phyloP scores from a whole-genome alignment of 2,329 filamentous ascomycete genomes.

The Neonectria coccinea region DNA sequence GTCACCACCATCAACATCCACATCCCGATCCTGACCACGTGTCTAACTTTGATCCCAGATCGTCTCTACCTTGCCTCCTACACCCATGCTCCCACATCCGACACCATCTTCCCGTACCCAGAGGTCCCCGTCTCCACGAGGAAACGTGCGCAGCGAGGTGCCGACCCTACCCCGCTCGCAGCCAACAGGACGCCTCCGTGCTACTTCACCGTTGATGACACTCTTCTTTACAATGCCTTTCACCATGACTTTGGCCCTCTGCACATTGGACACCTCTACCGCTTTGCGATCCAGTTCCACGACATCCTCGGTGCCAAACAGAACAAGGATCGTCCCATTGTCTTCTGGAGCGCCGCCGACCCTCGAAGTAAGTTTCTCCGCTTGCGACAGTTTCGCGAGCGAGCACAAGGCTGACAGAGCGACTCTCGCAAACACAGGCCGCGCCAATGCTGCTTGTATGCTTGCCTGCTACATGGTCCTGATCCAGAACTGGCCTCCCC shows the following conservation, averaged over 20 bases:
- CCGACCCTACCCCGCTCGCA: constrained; percentile 52
- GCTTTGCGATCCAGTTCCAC: constrained; percentile 95
- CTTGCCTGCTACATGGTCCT: constrained; percentile 99
- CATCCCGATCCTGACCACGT: constrained; percentile 34
- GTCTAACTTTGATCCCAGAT: constrained; percentile 67
- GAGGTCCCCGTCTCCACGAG: constrained; percentile 68
- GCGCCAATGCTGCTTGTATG: constrained; percentile 93
- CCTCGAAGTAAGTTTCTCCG: constrained; percentile 77
- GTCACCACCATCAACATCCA: constrained; percentile 25
- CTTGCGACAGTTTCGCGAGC: constrained; percentile 7
- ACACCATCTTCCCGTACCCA: constrained; percentile 89
- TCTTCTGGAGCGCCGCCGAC: constrained; percentile 96
- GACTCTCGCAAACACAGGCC: constrained; percentile 62
- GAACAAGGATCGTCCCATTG: constrained; percentile 89
- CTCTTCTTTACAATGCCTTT: constrained; percentile 95
- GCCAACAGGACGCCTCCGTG: constrained; percentile 70
- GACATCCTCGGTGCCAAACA: constrained; percentile 92
- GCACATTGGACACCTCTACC: constrained; percentile 96
- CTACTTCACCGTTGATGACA: constrained; percentile 96
- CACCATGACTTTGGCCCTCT: constrained; percentile 98
- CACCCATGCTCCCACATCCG: constrained; percentile 80
- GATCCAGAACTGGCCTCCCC: constrained; percentile 97
- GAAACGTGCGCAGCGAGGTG: constrained; percentile 66
- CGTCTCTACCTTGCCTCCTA: constrained; percentile 96
- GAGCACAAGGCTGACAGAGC: constrained; percentile 30